These are phyloP conservation scores for Micractinium conductrix DNA, from an alignment of 139 green algal species.

Conservation along the genomic window DNA sequence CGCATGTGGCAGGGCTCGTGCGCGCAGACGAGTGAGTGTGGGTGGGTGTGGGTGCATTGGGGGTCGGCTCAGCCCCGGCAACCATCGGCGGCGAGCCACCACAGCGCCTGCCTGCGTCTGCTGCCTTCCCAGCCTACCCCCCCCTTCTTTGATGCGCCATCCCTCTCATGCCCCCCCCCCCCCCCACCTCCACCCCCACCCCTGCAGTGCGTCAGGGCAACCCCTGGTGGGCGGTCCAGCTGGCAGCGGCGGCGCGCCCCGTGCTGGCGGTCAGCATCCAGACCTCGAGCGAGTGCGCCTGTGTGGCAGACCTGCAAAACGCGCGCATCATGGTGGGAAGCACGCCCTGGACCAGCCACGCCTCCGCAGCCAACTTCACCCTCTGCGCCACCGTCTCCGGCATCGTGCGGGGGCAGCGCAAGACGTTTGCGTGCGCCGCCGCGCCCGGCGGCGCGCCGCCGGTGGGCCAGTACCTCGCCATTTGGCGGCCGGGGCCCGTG, in stretches of 20 bases:
- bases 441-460: background rate
- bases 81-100: too few relatives aligned
- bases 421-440: background rate
- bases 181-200: background rate
- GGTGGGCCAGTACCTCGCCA: background rate
- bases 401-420: background rate
- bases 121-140: background rate
- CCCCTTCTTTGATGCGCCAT: background rate
- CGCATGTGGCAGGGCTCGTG: constrained; percentile 3
- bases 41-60: too few relatives aligned
- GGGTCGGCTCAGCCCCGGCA: too few relatives aligned
- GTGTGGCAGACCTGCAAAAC: constrained; percentile 8
- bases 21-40: constrained; percentile 26
- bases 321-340: constrained; percentile 34
- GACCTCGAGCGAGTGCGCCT: constrained; percentile 37
- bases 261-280: constrained; percentile 28
- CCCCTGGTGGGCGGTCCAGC: constrained; percentile 40
- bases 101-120: too few relatives aligned
- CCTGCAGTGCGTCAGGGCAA: background rate
- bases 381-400: constrained; percentile 13
- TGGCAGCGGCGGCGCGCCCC: background rate
- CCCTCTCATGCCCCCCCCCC: background rate
- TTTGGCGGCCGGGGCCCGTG: background rate
- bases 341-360: constrained; percentile 13
- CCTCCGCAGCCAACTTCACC: constrained; percentile 6